Conservation (phyloP, 2,329 filamentous ascomycete species). For the Blastomyces silverae region DNA sequence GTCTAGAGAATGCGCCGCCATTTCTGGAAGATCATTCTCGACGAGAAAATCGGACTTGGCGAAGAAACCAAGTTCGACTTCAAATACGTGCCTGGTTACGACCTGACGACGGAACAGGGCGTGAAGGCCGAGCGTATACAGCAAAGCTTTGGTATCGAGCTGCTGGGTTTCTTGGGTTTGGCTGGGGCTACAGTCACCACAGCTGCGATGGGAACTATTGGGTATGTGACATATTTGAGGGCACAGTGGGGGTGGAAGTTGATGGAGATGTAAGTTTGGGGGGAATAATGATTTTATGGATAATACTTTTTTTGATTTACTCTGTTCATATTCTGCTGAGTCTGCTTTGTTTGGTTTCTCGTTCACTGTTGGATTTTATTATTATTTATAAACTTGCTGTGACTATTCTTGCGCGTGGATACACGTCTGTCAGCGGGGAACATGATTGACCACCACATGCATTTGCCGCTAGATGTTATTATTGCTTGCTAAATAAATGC, state of each 20-base stretch:
- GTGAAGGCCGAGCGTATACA: not conserved
- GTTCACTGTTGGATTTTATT: not conserved
- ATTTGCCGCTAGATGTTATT: too few relatives aligned
- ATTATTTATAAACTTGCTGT: not conserved
- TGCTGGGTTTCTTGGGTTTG: constrained; percentile 12
- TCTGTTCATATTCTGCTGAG: not conserved
- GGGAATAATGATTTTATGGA: not conserved
- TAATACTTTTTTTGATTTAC: not conserved
- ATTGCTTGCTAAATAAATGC: too few relatives aligned
- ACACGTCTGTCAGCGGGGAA: too few relatives aligned
- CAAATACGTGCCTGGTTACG: constrained; percentile 58
- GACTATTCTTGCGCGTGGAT: not conserved
- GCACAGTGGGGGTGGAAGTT: constrained; percentile 1
- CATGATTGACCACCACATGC: too few relatives aligned
- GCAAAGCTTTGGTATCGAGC: constrained; percentile 4
- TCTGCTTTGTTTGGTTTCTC: not conserved
- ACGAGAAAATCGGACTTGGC: constrained; percentile 58
- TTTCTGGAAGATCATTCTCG: constrained; percentile 56
- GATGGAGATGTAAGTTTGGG: not conserved
- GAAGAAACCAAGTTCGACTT: constrained; percentile 60
- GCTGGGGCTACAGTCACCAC: constrained; percentile 2
- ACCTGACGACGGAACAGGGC: constrained; percentile 10
- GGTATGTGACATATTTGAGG: constrained; percentile 8
- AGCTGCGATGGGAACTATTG: constrained; percentile 10
- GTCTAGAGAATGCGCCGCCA: constrained; percentile 41